phyloP scores from a whole-genome alignment of 2,329 filamentous ascomycete genomes.

The Calcarisporium arbuscula region DNA sequence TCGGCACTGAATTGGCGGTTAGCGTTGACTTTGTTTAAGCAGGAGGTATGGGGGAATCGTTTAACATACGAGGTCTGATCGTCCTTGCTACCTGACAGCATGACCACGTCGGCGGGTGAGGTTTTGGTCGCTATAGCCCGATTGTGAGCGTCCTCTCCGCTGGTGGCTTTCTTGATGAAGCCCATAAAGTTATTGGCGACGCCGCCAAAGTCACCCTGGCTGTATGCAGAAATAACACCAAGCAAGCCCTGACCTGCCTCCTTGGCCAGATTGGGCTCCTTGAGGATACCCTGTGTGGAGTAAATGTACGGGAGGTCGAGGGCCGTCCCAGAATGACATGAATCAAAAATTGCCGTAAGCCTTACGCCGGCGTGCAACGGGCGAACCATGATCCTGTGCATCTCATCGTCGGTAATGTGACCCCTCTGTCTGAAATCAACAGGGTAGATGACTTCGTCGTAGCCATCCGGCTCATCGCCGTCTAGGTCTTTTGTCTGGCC shows the following conservation, averaged over 20 bases:
- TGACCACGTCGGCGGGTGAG: conserved; percentile 88
- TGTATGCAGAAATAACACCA: conserved; percentile 52
- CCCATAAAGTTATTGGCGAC: conserved; percentile 75
- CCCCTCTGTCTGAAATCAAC: conserved; percentile 75
- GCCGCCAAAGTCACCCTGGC: conserved; percentile 69
- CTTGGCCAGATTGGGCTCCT: conserved; percentile 62
- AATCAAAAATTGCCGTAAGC: conserved; percentile 58
- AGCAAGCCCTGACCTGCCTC: conserved; percentile 61
- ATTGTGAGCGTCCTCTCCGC: conserved; percentile 74
- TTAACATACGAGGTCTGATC: conserved; percentile 79
- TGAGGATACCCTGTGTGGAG: conserved; percentile 61
- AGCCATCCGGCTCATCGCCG: conserved; percentile 75
- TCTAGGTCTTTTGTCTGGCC: conserved; percentile 76
- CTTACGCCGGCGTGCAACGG: conserved; percentile 51
- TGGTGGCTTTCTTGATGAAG: conserved; percentile 84
- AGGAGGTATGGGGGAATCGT: conserved; percentile 16
- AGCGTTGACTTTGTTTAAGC: neutral
- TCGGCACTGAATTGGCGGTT: conserved; percentile 59
- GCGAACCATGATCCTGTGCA: conserved; percentile 66
- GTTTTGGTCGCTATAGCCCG: conserved; percentile 83
- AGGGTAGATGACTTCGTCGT: conserved; percentile 79
- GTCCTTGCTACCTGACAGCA: conserved; percentile 97
- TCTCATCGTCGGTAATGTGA: conserved; percentile 77
- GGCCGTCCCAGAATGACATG: conserved; percentile 61
- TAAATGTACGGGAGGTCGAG: conserved; percentile 64